phyloP scores from a whole-genome alignment of 495 filamentous ascomycete genomes.

The Aspergillus sclerotiicarbonarius region DNA sequence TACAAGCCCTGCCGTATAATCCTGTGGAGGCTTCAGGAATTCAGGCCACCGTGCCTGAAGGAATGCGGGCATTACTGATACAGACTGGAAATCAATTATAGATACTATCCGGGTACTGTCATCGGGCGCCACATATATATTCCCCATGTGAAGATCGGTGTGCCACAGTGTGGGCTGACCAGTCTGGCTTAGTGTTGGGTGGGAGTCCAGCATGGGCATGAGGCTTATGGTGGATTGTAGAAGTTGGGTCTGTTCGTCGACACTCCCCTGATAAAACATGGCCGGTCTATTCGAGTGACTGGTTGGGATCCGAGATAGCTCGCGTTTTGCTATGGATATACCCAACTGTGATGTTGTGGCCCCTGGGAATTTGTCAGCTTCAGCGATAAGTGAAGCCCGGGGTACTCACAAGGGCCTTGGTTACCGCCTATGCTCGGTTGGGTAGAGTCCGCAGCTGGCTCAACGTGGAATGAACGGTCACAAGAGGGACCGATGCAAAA shows the following conservation, averaged over 20 bases:
- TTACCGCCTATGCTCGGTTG: constrained; percentile 5
- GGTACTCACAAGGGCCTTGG: constrained; percentile 27
- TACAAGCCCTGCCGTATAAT: constrained; percentile 19
- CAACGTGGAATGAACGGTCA: constrained; percentile 20
- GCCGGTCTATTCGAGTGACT: not conserved
- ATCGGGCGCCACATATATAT: constrained; percentile 29
- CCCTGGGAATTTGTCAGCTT: not conserved
- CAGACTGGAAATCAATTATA: constrained; percentile 30
- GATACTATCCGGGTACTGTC: constrained; percentile 21
- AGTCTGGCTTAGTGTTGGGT: constrained; percentile 14
- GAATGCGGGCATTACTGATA: constrained; percentile 24
- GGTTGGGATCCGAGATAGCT: not conserved
- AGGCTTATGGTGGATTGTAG: constrained; percentile 20
- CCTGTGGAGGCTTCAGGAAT: constrained; percentile 25
- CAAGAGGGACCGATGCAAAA: constrained; percentile 28
- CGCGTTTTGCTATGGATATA: not conserved
- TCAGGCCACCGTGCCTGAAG: constrained; percentile 30
- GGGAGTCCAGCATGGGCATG: constrained; percentile 22
- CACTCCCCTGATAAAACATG: not conserved
- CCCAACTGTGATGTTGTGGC: not conserved
- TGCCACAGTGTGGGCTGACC: constrained; percentile 32
- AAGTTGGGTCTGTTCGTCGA: not conserved
- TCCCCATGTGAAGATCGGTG: constrained; percentile 32
- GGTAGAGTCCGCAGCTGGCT: constrained; percentile 1
- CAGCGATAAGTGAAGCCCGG: not conserved